These are phyloP conservation scores for Cercospora nicotianae DNA, from an alignment of 2,329 filamentous ascomycete species.

Conservation along the genomic window DNA sequence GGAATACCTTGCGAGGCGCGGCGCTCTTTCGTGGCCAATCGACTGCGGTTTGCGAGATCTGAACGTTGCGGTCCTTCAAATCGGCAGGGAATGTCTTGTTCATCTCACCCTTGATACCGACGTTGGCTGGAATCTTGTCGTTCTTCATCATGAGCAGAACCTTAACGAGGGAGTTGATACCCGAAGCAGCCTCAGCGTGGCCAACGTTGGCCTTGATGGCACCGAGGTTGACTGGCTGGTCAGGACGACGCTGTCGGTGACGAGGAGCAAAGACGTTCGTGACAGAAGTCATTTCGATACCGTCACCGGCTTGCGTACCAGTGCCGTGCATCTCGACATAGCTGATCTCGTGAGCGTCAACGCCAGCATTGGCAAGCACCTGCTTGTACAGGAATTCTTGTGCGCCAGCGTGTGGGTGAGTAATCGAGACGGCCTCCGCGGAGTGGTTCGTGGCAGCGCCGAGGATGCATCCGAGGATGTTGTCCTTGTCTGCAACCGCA, in stretches of 20 bases:
- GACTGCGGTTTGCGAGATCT: conserved; percentile 51
- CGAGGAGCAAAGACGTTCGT: conserved; percentile 62
- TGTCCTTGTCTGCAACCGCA: conserved; percentile 72
- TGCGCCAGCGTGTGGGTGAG: conserved; percentile 74
- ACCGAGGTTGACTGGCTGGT: conserved; percentile 54
- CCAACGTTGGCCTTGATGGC: conserved; percentile 58
- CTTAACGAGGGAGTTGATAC: conserved; percentile 56
- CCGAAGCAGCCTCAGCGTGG: conserved; percentile 56
- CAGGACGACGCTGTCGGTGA: conserved; percentile 50
- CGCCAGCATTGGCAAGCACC: conserved; percentile 69
- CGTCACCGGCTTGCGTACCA: conserved; percentile 81
- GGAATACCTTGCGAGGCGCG: conserved; percentile 51
- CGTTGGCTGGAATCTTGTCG: conserved; percentile 55
- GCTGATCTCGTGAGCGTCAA: conserved; percentile 73
- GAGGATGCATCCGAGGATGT: conserved; percentile 70
- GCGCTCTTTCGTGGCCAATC: conserved; percentile 50
- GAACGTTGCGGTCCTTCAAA: conserved; percentile 53
- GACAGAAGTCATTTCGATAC: conserved; percentile 78
- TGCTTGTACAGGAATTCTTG: conserved; percentile 70
- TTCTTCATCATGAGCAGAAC: conserved; percentile 57
- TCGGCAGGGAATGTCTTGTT: conserved; percentile 58
- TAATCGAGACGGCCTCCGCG: conserved; percentile 77
- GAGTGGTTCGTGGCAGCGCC: conserved; percentile 79
- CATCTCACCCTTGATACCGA: conserved; percentile 57
- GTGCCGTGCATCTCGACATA: conserved; percentile 92